Conservation (phyloP, 202 grass and related monocot genomes). For the Panicum virgatum region DNA sequence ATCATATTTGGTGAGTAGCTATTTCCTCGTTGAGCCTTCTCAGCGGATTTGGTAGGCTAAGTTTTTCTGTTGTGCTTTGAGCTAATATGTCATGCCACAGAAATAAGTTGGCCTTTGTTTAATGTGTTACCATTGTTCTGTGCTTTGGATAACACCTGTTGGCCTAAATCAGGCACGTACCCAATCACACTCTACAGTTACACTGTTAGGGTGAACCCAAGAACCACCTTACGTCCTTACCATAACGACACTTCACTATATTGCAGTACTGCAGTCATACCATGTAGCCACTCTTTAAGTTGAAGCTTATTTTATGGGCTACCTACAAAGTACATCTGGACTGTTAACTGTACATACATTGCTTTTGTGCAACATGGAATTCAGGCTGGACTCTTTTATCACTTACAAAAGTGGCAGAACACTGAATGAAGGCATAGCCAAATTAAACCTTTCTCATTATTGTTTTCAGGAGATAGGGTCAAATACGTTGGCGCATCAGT, state of each 20-base stretch:
- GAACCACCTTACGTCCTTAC: background rate
- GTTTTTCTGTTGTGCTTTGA: constrained; percentile 3
- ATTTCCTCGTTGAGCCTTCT: background rate
- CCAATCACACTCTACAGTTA: constrained; percentile 6
- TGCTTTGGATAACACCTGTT: too few relatives aligned
- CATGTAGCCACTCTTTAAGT: constrained; percentile 15
- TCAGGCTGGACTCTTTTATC: constrained; percentile 19
- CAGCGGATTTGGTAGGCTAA: constrained; percentile 22
- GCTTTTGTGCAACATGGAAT: constrained; percentile 35
- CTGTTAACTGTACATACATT: constrained; percentile 31
- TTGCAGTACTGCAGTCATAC: constrained; percentile 8
- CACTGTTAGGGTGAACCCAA: constrained; percentile 24
- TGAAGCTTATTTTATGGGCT: background rate
- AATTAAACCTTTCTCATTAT: constrained; percentile 40
- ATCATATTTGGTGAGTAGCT: background rate
- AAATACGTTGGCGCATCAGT: constrained; percentile 74
- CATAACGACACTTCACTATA: background rate
- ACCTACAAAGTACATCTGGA: constrained; percentile 14
- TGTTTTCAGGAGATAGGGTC: constrained; percentile 81
- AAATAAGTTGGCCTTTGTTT: too few relatives aligned
- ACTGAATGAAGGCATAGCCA: background rate
- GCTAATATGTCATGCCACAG: background rate
- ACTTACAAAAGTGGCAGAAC: constrained; percentile 10
- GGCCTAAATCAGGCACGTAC: background rate
- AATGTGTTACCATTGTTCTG: too few relatives aligned